Percentiles rank a stretch among this genome's conserved stretches.
Evolutionary conservation across 345 rosid genomes (phyloP).

Genomic region (Camelina sativa): DNA sequence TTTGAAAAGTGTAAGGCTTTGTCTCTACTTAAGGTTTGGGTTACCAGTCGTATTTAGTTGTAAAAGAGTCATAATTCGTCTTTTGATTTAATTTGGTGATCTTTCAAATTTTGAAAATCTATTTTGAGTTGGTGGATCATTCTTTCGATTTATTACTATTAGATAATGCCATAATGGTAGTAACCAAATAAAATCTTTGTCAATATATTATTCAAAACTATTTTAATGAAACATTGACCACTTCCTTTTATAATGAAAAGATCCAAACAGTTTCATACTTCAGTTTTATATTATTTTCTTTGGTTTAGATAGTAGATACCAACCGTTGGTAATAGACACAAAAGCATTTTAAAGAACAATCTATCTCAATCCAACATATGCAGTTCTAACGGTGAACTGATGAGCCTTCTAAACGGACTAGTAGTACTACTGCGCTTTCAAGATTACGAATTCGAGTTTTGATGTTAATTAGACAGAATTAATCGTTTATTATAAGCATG

Average conservation of each 20-base stretch:
- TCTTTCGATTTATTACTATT: background rate
- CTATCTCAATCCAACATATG: background rate
- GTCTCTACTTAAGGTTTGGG: constrained; percentile 4
- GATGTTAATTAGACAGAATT: background rate
- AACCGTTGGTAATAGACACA: background rate
- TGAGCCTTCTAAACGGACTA: background rate
- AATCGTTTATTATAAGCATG: background rate
- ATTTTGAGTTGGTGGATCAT: constrained; percentile 11
- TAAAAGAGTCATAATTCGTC: constrained; percentile 14
- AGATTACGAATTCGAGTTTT: background rate
- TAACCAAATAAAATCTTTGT: background rate
- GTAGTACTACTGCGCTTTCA: background rate
- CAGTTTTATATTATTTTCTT: background rate
- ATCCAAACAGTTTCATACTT: background rate
- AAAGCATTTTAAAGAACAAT: background rate
- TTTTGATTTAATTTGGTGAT: background rate
- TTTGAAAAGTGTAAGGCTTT: background rate
- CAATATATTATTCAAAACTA: background rate
- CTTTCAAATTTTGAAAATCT: background rate
- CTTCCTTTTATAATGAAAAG: background rate
- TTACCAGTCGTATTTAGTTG: constrained; percentile 7
- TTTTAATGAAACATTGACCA: background rate
- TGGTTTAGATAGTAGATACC: background rate
- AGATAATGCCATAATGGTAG: background rate
- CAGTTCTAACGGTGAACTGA: background rate